Evolutionary conservation across 139 green algal species (phyloP), one percentile per base, ranked within the genome.

Genomic region (Chlorella sorokiniana): DNA sequence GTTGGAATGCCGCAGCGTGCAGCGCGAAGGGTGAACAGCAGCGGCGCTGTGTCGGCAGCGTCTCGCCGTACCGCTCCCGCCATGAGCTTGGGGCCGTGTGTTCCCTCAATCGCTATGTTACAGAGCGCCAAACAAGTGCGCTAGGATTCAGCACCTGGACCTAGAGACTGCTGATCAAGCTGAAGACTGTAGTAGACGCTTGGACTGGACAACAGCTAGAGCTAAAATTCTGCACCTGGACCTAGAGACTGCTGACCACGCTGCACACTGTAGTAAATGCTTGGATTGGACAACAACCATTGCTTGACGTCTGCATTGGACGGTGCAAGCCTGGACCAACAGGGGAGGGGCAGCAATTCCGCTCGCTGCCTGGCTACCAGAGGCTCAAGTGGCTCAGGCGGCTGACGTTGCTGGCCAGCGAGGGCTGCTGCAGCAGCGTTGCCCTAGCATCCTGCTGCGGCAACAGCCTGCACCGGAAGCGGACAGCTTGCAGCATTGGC

Each of bases 301-400:
- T 16, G 59, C 59, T 67, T n/a, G 22, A 37, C 59, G 25, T 31
- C 20, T 7, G 25, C 25, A 16, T n/a, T 31, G 20, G 59, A n/a
- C 11, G 25, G 22, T 16, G 59, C 59, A 10, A 31, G 59, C 59
- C 22, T n/a, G 22, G 20, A 16, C 69, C 33, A 59, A 59, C 14
- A 16, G 48, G 16, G 48, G 14, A 59, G 48, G 48, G 16, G 48
- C 48, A 59, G 16, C 48, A 56, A 56, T 56, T 56, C 48, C 11
- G 11, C 14, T 16, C 48, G 48, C 6, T 65, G 56, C 56, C n/a
- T 65, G 56, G 56, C 44, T 54, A 84, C 79, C 79, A 84, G 6
- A 84, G 75, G 79, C 67, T 79, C 29, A 84, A 48, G 51, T 81
- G 45, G 5, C 8, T 40, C 23, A 84, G 48, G 4, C 67, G 25